phyloP scores from a whole-genome alignment of 2,329 filamentous ascomycete genomes.

The Microsporum canis region DNA sequence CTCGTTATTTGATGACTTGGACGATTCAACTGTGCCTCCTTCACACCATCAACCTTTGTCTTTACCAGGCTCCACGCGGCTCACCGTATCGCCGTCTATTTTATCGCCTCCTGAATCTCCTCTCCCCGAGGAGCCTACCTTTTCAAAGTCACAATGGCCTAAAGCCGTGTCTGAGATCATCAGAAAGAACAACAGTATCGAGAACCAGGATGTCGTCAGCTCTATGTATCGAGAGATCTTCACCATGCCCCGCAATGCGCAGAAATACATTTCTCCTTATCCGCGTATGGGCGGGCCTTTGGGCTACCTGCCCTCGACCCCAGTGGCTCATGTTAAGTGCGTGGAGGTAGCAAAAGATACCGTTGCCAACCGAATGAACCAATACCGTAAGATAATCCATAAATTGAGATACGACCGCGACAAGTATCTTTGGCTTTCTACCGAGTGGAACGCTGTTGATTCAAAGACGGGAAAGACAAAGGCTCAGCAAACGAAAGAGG shows the following conservation, averaged over 20 bases:
- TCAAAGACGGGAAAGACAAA: constrained; percentile 21
- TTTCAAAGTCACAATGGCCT: background rate
- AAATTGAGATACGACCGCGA: constrained; percentile 22
- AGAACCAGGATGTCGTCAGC: constrained; percentile 17
- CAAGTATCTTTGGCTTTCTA: constrained; percentile 20
- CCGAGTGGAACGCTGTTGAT: constrained; percentile 19
- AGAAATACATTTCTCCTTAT: constrained; percentile 25
- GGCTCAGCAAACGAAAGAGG: constrained; percentile 13
- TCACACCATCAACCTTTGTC: background rate
- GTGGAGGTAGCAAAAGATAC: constrained; percentile 19
- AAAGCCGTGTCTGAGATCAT: background rate
- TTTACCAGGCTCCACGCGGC: background rate
- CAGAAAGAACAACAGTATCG: background rate
- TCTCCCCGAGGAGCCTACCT: too few relatives aligned
- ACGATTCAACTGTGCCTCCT: background rate
- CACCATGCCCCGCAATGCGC: constrained; percentile 14
- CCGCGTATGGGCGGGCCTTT: constrained; percentile 18
- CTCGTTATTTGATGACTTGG: constrained; percentile 8
- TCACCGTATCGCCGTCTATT: background rate
- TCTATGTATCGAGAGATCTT: constrained; percentile 19
- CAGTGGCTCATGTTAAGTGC: constrained; percentile 21
- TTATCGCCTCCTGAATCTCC: background rate
- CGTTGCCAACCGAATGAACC: constrained; percentile 17
- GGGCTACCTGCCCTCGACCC: constrained; percentile 24
- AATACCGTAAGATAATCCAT: constrained; percentile 17